A percentile compares a stretch with the other conserved stretches of the same genome.
phyloP scores from a whole-genome alignment of 768 basidiomycete genomes.

The Calocera cornea region DNA sequence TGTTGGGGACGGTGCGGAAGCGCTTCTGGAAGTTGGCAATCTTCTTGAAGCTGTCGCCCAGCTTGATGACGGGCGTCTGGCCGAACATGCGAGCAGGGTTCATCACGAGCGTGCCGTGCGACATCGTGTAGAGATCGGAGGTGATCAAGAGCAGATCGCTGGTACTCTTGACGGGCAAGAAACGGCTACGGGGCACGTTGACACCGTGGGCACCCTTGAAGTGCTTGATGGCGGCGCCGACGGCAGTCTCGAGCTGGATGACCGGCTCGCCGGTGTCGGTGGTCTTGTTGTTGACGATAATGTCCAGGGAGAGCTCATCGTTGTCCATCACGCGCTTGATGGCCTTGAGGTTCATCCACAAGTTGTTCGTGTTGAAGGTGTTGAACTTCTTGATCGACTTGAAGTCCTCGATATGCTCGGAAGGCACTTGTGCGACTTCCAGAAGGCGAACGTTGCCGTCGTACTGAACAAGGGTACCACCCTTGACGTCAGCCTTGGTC shows the following conservation, averaged over 20 bases:
- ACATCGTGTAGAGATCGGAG: constrained; percentile 80
- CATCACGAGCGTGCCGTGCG: constrained; percentile 79
- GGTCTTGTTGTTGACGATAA: constrained; percentile 84
- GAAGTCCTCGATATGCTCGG: constrained; percentile 89
- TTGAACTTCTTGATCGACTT: constrained; percentile 87
- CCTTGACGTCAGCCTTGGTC: constrained; percentile 84
- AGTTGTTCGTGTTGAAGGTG: constrained; percentile 80
- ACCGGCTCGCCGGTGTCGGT: constrained; percentile 77
- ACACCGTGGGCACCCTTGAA: constrained; percentile 85
- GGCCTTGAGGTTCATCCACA: constrained; percentile 71
- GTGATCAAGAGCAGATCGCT: constrained; percentile 82
- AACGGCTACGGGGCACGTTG: constrained; percentile 87
- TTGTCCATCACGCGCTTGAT: constrained; percentile 80
- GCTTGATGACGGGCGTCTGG: constrained; percentile 81
- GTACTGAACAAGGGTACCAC: constrained; percentile 82
- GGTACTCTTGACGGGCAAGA: constrained; percentile 78
- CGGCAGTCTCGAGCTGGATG: constrained; percentile 78
- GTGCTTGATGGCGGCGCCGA: constrained; percentile 88
- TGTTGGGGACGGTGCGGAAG: constrained; percentile 86
- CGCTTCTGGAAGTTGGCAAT: constrained; percentile 58
- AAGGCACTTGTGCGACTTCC: constrained; percentile 89
- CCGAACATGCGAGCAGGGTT: constrained; percentile 71
- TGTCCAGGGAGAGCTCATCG: constrained; percentile 79
- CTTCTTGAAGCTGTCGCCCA: constrained; percentile 96
- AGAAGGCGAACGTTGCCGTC: constrained; percentile 77